These are phyloP conservation scores for Aspergillus incahuasiensis DNA, from an alignment of 495 filamentous ascomycete genomes.

Conservation along the genomic window DNA sequence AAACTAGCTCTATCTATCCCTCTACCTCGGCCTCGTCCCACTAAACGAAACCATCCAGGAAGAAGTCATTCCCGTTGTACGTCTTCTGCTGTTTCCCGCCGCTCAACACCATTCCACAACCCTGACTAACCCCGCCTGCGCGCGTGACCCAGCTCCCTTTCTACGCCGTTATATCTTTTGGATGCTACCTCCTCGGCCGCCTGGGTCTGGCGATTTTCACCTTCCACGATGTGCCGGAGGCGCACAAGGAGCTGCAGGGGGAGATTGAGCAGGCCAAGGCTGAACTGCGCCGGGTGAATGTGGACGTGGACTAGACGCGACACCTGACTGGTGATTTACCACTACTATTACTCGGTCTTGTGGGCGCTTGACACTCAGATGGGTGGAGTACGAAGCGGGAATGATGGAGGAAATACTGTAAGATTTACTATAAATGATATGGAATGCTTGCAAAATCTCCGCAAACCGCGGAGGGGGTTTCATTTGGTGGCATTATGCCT, in stretches of 20 bases:
- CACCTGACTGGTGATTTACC: background rate
- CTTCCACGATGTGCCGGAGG: constrained; percentile 92
- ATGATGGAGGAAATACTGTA: background rate
- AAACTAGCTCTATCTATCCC: constrained; percentile 60
- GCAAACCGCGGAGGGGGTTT: background rate
- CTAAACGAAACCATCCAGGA: constrained; percentile 61
- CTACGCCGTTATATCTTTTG: constrained; percentile 87
- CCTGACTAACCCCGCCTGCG: background rate
- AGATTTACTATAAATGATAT: constrained; percentile 1
- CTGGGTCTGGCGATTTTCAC: constrained; percentile 89
- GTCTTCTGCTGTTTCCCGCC: constrained; percentile 18
- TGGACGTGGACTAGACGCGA: constrained; percentile 44
- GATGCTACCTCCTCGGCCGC: constrained; percentile 87
- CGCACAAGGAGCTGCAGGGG: constrained; percentile 82
- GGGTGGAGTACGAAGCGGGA: background rate
- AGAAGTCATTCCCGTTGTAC: constrained; percentile 51
- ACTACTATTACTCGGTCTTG: background rate
- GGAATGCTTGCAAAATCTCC: background rate
- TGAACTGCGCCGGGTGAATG: constrained; percentile 44
- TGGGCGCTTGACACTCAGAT: background rate
- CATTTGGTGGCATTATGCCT: background rate
- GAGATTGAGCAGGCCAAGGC: constrained; percentile 49
- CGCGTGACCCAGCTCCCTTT: constrained; percentile 66
- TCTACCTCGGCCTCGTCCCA: constrained; percentile 81
- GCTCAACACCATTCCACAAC: background rate